phyloP scores from a whole-genome alignment of 306 rosid genomes.

The Begonia masoniana region DNA sequence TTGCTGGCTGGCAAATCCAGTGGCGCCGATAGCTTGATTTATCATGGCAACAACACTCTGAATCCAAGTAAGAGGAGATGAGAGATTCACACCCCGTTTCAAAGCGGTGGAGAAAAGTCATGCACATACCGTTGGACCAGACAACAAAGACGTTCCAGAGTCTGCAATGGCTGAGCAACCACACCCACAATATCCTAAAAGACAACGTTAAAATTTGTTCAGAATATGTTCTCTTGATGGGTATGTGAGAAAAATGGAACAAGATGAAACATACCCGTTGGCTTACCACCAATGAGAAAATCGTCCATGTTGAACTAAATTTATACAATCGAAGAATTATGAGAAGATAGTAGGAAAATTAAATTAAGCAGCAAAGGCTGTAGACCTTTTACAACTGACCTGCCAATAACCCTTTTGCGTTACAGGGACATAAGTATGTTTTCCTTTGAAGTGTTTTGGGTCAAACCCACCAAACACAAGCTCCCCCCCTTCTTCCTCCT shows the following conservation, averaged over 20 bases:
- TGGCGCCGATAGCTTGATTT: slow-evolving; percentile 80
- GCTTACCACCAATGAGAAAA: slow-evolving; percentile 57
- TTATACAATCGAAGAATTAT: slow-evolving; percentile 8
- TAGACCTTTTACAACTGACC: slow-evolving; percentile 30
- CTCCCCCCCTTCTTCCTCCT: slow-evolving; percentile 74
- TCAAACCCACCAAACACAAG: slow-evolving; percentile 93
- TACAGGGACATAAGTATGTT: slow-evolving; percentile 85
- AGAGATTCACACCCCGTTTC: not conserved
- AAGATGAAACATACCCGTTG: slow-evolving; percentile 53
- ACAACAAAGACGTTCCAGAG: slow-evolving; percentile 92
- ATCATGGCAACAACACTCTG: slow-evolving; percentile 72
- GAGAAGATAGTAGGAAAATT: slow-evolving; percentile 7
- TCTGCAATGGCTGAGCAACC: slow-evolving; percentile 85
- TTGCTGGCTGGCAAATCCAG: slow-evolving; percentile 66
- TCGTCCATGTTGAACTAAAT: slow-evolving; percentile 85
- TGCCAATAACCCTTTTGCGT: slow-evolving; percentile 87
- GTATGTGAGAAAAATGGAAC: not conserved
- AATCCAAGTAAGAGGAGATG: not conserved
- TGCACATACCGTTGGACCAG: slow-evolving; percentile 81
- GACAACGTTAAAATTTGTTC: slow-evolving; percentile 4
- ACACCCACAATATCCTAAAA: slow-evolving; percentile 61
- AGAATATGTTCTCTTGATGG: not conserved
- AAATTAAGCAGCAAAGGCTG: not conserved
- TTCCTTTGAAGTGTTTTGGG: slow-evolving; percentile 73
- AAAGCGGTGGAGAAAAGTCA: not conserved